These are phyloP conservation scores for Colletotrichum eleusines DNA, from an alignment of 2,329 filamentous ascomycete species.

Conservation along the genomic window DNA sequence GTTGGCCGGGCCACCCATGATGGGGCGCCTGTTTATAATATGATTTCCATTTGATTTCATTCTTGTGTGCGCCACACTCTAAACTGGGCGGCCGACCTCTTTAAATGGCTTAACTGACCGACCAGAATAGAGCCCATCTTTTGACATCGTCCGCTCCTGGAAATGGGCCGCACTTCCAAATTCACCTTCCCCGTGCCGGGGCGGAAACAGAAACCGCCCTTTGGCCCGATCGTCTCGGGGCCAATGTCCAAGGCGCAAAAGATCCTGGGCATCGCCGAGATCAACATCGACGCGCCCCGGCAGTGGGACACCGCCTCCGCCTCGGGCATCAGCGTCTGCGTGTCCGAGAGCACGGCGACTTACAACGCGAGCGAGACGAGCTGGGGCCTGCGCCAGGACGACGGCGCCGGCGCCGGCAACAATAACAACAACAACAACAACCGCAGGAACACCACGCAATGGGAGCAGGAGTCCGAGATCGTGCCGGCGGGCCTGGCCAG, in stretches of 20 bases:
- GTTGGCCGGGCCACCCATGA: slow-evolving; percentile 15
- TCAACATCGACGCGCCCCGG: slow-evolving; percentile 56
- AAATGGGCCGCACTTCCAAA: slow-evolving; percentile 57
- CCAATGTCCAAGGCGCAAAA: slow-evolving; percentile 65
- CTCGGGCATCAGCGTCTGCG: slow-evolving; percentile 59
- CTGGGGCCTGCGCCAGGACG: slow-evolving; percentile 22
- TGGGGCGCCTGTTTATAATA: neutral
- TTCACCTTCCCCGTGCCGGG: slow-evolving; percentile 64
- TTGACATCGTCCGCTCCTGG: slow-evolving; percentile 24
- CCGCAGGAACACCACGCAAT: slow-evolving; percentile 48
- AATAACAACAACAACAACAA: too few relatives aligned
- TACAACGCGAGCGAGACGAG: slow-evolving; percentile 47
- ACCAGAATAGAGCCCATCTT: slow-evolving; percentile 22
- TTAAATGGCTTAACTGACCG: slow-evolving; percentile 25
- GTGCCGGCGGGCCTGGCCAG: slow-evolving; percentile 51
- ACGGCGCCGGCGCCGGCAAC: slow-evolving; percentile 27
- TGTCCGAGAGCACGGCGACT: slow-evolving; percentile 55
- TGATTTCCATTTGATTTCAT: neutral
- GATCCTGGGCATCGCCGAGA: slow-evolving; percentile 60
- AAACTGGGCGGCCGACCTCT: neutral
- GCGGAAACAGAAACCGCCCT: slow-evolving; percentile 57
- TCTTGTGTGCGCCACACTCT: neutral
- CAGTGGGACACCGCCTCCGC: slow-evolving; percentile 59
- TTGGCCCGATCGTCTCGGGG: slow-evolving; percentile 48
- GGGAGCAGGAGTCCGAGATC: slow-evolving; percentile 63